phyloP scores from a whole-genome alignment of 225 moss, liverwort and hornwort species.

The Takakia lepidozioides region DNA sequence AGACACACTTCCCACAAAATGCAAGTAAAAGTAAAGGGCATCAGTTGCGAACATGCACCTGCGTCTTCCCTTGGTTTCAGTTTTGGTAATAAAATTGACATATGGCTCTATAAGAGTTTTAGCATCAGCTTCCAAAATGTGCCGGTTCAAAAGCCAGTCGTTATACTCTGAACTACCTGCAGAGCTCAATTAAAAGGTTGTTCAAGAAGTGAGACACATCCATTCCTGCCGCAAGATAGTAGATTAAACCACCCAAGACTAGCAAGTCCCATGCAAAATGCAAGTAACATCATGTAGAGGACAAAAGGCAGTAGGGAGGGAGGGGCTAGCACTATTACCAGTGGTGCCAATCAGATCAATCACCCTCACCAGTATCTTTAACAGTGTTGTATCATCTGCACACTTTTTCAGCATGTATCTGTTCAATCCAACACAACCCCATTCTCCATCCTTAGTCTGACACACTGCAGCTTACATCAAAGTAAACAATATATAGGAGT shows the following conservation, averaged over 20 bases:
- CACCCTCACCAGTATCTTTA: slow-evolving; percentile 56
- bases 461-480: background rate
- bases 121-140: slow-evolving; percentile 35
- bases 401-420: slow-evolving; percentile 74
- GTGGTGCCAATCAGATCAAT: slow-evolving; percentile 51
- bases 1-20: no score
- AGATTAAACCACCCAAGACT: no score
- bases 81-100: slow-evolving; percentile 55
- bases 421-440: slow-evolving; percentile 6
- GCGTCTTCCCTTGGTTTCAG: slow-evolving; percentile 31
- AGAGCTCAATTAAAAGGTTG: slow-evolving; percentile 6
- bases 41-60: no score
- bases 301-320: no score
- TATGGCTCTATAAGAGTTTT: slow-evolving; percentile 51
- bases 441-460: no score
- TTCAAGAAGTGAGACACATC: no score
- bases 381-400: slow-evolving; percentile 68
- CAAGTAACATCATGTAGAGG: no score
- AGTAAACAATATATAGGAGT: no score
- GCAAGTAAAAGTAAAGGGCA: no score
- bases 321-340: no score
- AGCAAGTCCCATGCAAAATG: no score
- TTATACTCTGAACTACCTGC: slow-evolving; percentile 44
- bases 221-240: no score
- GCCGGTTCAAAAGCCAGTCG: slow-evolving; percentile 24